Percentiles rank a stretch among this genome's conserved stretches.
phyloP scores from a whole-genome alignment of 345 rosid genomes.

The Euphorbia peplus region DNA sequence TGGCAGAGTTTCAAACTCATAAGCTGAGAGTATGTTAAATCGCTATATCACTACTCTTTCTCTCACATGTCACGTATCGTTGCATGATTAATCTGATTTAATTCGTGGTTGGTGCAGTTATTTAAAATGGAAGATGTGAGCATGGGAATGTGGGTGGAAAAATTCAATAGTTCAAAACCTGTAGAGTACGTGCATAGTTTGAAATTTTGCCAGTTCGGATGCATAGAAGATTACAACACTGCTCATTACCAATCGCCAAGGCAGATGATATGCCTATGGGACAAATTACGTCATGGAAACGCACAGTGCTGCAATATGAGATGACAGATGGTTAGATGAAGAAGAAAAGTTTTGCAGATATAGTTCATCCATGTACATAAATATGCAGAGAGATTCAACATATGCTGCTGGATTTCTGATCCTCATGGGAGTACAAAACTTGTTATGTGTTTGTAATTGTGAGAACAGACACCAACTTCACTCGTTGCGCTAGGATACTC shows the following conservation, averaged over 20 bases:
- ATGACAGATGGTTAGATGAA: conserved; percentile 28
- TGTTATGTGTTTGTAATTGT: neutral
- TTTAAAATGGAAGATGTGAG: conserved; percentile 99
- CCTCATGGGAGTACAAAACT: neutral
- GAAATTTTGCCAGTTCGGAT: conserved; percentile 85
- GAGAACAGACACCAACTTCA: neutral
- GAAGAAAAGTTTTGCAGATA: conserved; percentile 5
- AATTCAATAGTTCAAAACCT: conserved; percentile 65
- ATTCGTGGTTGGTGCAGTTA: conserved; percentile 44
- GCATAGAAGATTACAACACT: conserved; percentile 72
- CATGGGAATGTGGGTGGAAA: conserved; percentile 98
- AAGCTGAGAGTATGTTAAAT: conserved; percentile 56
- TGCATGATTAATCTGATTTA: neutral
- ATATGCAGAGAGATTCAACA: conserved; percentile 10
- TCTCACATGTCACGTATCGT: neutral
- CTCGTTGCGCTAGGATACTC: neutral
- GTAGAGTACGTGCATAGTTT: conserved; percentile 79
- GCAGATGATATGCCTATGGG: conserved; percentile 96
- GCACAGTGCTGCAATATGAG: conserved; percentile 90
- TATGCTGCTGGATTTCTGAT: conserved; percentile 1
- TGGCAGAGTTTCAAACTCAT: conserved; percentile 66
- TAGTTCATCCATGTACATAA: conserved; percentile 18
- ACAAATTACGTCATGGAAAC: conserved; percentile 50
- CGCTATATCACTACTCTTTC: neutral
- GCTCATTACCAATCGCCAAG: conserved; percentile 97